Evolutionary conservation across 2,329 filamentous ascomycete species (phyloP).

Genomic region (Colletotrichum sp.): DNA sequence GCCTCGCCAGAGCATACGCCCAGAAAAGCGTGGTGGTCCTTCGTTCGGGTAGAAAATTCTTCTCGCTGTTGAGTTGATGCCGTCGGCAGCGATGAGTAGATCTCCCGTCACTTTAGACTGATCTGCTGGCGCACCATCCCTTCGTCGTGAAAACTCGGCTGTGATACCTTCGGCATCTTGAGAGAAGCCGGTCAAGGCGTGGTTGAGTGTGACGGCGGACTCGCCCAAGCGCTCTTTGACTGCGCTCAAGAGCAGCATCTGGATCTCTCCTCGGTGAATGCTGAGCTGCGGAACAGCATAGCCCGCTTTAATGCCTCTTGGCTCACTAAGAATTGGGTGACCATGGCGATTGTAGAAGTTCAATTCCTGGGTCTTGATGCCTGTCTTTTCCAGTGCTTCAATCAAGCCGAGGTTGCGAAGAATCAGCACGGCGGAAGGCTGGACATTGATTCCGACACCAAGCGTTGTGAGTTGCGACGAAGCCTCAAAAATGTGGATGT

Average conservation of each 20-base stretch:
- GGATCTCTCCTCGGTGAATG: conserved; percentile 1
- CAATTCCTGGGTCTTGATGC: conserved; percentile 3
- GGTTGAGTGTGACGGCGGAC: not conserved
- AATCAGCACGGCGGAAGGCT: conserved; percentile 4
- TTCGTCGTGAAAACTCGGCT: not conserved
- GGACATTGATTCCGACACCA: conserved; percentile 4
- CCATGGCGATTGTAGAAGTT: conserved; percentile 16
- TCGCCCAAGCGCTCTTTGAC: conserved; percentile 1
- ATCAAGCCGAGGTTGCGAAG: conserved; percentile 7
- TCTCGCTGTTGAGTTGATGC: conserved; percentile 12
- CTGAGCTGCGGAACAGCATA: not conserved
- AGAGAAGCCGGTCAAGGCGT: conserved; percentile 1
- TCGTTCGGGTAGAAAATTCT: not conserved
- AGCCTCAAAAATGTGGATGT: conserved; percentile 10
- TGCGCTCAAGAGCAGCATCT: conserved; percentile 7
- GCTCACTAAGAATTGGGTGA: not conserved
- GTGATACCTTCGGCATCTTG: not conserved
- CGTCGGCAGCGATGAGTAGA: conserved; percentile 9
- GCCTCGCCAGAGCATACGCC: conserved; percentile 11
- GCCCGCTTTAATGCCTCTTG: not conserved
- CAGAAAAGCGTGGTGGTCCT: conserved; percentile 3
- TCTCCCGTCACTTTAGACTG: not conserved
- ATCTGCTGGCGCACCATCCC: not conserved
- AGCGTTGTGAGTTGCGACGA: conserved; percentile 10
- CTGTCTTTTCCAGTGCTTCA: conserved; percentile 1